These are phyloP conservation scores for Selaginella moellendorffii DNA, from an alignment of 75 land plant genomes.

Conservation along the genomic window DNA sequence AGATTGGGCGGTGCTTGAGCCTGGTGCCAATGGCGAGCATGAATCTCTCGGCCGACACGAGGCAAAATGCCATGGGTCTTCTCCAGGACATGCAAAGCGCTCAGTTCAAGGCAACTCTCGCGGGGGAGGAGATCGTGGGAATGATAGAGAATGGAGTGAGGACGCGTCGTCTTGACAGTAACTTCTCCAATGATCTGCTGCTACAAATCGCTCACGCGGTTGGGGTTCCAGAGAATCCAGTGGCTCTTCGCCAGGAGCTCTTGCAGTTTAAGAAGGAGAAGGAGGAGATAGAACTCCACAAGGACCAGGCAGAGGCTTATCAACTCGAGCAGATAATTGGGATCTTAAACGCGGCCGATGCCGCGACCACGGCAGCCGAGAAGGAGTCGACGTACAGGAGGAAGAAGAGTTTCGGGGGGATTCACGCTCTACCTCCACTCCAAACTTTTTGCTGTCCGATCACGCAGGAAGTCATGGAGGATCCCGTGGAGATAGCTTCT, in stretches of 20 bases:
- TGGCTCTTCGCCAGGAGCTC: constrained; percentile 30
- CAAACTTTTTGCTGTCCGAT: constrained; percentile 59
- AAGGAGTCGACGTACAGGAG: constrained; percentile 26
- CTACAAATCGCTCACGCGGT: constrained; percentile 41
- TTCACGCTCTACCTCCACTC: constrained; percentile 41
- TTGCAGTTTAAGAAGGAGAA: constrained; percentile 41
- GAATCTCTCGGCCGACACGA: constrained; percentile 25
- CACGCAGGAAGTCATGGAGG: constrained; percentile 52
- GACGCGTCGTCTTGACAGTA: constrained; percentile 34
- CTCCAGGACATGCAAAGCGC: constrained; percentile 35
- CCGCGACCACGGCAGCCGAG: constrained; percentile 36
- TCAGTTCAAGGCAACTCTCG: constrained; percentile 37
- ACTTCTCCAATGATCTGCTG: constrained; percentile 41
- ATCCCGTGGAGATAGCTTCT: constrained; percentile 58
- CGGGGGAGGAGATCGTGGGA: constrained; percentile 40
- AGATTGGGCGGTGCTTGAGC: constrained; percentile 42
- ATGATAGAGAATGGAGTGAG: constrained; percentile 43
- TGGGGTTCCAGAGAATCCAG: constrained; percentile 37
- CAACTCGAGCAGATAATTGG: constrained; percentile 59
- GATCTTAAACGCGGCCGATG: constrained; percentile 43
- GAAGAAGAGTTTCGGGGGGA: constrained; percentile 27
- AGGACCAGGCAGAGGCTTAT: constrained; percentile 45
- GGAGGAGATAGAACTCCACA: constrained; percentile 34
- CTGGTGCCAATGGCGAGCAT: constrained; percentile 42
- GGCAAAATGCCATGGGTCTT: constrained; percentile 27